phyloP scores from a whole-genome alignment of 345 rosid species.

The Leavenworthia alabamica region DNA sequence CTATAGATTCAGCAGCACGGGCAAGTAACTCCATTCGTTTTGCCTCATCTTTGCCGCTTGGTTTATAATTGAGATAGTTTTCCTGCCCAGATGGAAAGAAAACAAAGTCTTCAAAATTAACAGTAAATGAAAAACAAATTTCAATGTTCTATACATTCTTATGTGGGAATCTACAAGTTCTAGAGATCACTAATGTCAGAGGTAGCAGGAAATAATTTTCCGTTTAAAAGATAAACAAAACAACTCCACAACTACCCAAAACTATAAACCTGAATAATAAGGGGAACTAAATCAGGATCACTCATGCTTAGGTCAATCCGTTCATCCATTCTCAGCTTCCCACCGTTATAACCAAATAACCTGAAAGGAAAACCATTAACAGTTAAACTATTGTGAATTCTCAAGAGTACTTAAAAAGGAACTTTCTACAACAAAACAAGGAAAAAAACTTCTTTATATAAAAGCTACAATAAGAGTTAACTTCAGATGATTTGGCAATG shows the following conservation, averaged over 20 bases:
- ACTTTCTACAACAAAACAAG: background rate
- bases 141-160: no score
- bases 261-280: conserved; percentile 68
- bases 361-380: conserved; percentile 30
- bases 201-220: background rate
- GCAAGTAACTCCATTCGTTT: conserved; percentile 74
- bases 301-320: conserved; percentile 95
- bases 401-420: background rate
- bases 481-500: no score
- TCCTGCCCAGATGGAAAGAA: conserved; percentile 49
- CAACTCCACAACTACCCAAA: background rate
- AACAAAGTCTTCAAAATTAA: background rate
- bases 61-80: conserved; percentile 87
- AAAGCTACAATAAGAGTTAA: no score
- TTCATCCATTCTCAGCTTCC: conserved; percentile 94
- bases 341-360: conserved; percentile 77
- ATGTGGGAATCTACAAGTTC: conserved; percentile 9
- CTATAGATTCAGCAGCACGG: conserved; percentile 90
- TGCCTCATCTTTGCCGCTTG: conserved; percentile 68
- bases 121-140: no score
- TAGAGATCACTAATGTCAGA: conserved; percentile 1
- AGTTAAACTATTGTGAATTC: background rate
- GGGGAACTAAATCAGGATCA: conserved; percentile 92
- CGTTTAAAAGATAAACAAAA: background rate
- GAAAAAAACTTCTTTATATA: background rate